These are phyloP conservation scores for Zygoascus bituminiphila DNA, from an alignment of 805 yeast genomes.

Conservation along the genomic window DNA sequence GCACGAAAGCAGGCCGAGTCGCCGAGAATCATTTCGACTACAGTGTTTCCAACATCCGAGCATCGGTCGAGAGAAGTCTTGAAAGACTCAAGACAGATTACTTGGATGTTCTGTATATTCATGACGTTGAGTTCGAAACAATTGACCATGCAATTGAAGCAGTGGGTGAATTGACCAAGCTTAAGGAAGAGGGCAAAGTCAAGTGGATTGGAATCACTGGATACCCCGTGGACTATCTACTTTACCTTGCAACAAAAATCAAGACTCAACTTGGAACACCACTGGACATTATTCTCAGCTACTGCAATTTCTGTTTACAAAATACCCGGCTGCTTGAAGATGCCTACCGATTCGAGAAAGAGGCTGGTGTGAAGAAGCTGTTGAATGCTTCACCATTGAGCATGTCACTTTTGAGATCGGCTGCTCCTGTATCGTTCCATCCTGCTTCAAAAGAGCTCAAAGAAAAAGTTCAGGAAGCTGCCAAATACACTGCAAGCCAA, in stretches of 20 bases:
- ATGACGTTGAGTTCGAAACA: slow-evolving; percentile 77
- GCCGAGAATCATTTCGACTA: slow-evolving; percentile 67
- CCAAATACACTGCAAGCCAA: slow-evolving; percentile 34
- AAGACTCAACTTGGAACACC: slow-evolving; percentile 35
- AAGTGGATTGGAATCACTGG: slow-evolving; percentile 74
- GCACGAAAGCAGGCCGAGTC: slow-evolving; percentile 83
- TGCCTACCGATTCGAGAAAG: slow-evolving; percentile 25
- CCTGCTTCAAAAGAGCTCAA: slow-evolving; percentile 62
- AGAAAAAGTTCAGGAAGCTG: slow-evolving; percentile 36
- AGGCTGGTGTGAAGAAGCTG: slow-evolving; percentile 50
- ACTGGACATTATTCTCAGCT: slow-evolving; percentile 69
- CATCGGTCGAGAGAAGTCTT: slow-evolving; percentile 59
- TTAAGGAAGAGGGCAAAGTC: slow-evolving; percentile 58
- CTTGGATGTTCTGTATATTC: slow-evolving; percentile 76
- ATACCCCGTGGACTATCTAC: slow-evolving; percentile 68
- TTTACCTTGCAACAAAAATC: slow-evolving; percentile 38
- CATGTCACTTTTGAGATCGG: slow-evolving; percentile 75
- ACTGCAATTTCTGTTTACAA: slow-evolving; percentile 76
- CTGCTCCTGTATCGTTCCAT: slow-evolving; percentile 64
- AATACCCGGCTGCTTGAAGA: slow-evolving; percentile 52
- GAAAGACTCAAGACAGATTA: slow-evolving; percentile 57
- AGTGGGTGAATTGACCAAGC: slow-evolving; percentile 44
- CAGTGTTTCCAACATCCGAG: slow-evolving; percentile 47
- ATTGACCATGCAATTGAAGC: slow-evolving; percentile 52
- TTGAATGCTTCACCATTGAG: slow-evolving; percentile 79